These are phyloP conservation scores for Hermanozyma aechmeae DNA, from an alignment of 805 yeast genomes.

Conservation along the genomic window DNA sequence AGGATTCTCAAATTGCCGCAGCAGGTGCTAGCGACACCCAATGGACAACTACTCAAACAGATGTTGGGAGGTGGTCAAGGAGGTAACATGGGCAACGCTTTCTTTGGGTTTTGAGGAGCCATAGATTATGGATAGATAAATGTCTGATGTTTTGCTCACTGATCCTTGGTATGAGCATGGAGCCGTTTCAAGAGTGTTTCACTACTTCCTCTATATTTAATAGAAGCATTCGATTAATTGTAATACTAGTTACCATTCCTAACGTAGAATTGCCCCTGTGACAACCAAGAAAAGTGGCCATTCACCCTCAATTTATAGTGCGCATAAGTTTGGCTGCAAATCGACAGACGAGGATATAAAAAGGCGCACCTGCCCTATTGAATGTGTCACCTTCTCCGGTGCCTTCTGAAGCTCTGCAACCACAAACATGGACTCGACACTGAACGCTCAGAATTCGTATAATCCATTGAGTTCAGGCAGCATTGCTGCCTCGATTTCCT, in stretches of 20 bases:
- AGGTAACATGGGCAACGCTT: conserved; percentile 7
- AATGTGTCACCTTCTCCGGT: conserved; percentile 4
- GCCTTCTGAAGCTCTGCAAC: no score
- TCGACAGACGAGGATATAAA: no score
- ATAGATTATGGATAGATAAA: background rate
- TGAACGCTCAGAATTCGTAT: no score
- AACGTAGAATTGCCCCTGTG: no score
- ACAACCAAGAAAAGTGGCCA: no score
- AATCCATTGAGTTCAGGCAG: conserved; percentile 8
- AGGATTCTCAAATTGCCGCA: conserved; percentile 45
- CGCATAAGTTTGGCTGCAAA: no score
- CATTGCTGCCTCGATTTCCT: conserved; percentile 8
- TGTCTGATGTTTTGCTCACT: background rate
- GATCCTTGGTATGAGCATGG: background rate
- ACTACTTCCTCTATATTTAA: background rate
- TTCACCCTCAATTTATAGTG: no score
- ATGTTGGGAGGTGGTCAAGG: conserved; percentile 19
- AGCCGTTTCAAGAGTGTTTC: background rate
- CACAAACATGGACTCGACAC: no score
- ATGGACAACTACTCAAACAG: conserved; percentile 24
- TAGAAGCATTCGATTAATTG: background rate
- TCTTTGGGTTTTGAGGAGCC: conserved; percentile 3
- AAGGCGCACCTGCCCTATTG: background rate
- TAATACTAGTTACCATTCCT: no score
- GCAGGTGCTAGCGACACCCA: conserved; percentile 33